Base-by-base conservation (phyloP, 768 basidiomycete species). In the Mrakia blollopis region DNA sequence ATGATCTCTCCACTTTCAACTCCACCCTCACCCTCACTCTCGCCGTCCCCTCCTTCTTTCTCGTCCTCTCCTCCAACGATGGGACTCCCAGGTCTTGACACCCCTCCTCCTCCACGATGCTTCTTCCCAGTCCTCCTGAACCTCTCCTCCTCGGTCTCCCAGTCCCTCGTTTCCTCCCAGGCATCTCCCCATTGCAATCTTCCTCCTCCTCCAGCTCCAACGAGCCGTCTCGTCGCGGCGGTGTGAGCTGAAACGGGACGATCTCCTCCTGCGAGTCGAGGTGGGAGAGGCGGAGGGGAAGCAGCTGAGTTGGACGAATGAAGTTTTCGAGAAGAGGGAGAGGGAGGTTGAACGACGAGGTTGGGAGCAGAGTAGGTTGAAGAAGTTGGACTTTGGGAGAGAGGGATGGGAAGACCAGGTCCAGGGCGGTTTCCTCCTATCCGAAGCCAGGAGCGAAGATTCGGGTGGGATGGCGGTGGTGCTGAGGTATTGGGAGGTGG, bases 51-150 rank as follows among this genome's bases (percentile, higher is more conserved):
- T 8, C 16, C 62, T 8, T 21, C 62, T 14, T 63, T 21, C 30
- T 63, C 60, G 11, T 32, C 62, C 62, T 21, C 62, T 32, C 62
- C 16, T 37, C 62, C 30, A 35, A 30, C 35, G 10, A 13, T 21
- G 18, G n/a, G 30, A 63, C 30, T 63, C 62, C 62, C 62, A 37
- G 30, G n/a, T 9, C 62, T 63, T 16, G 62, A 63, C 28, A 30
- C 18, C 2, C 62, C 62, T 18, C n/a, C 61, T 28, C 61, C 61
- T 2, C 61, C 61, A 28, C 30, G 18, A 21, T 30, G n/a, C 62
- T 28, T n/a, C 35, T 63, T 63, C 30, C 62, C 62, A 0, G 62
- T 63, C n/a, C 62, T n/a, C 62, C 62, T 63, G 62, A 63, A 63
- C 10, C 62, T 30, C 62, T 63, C 28, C 18, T 63, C 62, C 30